Evolutionary conservation across 1,284 basidiomycete species (phyloP).

Genomic region (Tilletiopsis washingtonensis): DNA sequence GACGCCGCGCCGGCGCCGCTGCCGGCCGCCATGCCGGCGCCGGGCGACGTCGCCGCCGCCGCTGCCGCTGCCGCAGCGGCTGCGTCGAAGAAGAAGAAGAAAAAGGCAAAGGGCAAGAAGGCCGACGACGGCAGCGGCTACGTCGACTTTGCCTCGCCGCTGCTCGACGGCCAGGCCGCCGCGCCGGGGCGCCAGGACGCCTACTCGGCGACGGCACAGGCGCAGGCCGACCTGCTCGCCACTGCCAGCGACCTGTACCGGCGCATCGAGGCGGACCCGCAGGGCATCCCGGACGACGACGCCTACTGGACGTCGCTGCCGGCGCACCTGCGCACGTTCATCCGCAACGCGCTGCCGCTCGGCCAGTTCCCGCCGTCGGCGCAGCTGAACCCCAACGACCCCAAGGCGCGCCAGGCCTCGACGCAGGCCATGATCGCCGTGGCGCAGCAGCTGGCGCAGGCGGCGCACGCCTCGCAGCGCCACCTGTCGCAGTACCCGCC

Average conservation of each 20-base stretch:
- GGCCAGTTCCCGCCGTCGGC: slow-evolving; percentile 37
- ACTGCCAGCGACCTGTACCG: slow-evolving; percentile 45
- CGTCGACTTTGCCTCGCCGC: slow-evolving; percentile 8
- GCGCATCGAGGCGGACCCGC: slow-evolving; percentile 44
- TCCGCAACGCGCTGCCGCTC: slow-evolving; percentile 54
- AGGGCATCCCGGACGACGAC: slow-evolving; percentile 51
- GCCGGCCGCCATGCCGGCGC: too few relatives aligned
- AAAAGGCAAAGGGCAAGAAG: slow-evolving; percentile 36
- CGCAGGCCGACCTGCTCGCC: slow-evolving; percentile 41
- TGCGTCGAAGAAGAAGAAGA: slow-evolving; percentile 40
- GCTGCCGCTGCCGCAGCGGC: slow-evolving; percentile 13
- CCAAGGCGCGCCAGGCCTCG: slow-evolving; percentile 34
- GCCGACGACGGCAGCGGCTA: slow-evolving; percentile 14
- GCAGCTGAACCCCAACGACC: slow-evolving; percentile 26
- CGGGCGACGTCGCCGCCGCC: not conserved
- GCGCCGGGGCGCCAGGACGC: slow-evolving; percentile 1
- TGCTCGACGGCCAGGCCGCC: slow-evolving; percentile 7
- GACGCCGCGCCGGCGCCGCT: not conserved
- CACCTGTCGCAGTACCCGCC: slow-evolving; percentile 34
- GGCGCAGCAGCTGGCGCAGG: slow-evolving; percentile 45
- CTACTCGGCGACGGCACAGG: slow-evolving; percentile 35
- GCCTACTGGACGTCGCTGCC: slow-evolving; percentile 58
- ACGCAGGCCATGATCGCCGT: slow-evolving; percentile 47
- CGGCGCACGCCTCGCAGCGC: slow-evolving; percentile 42
- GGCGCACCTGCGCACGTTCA: slow-evolving; percentile 55